A percentile compares a stretch with the other conserved stretches of the same genome.
Conservation (phyloP, 2,329 filamentous ascomycete genomes). For the Xylariaceae sp. region DNA sequence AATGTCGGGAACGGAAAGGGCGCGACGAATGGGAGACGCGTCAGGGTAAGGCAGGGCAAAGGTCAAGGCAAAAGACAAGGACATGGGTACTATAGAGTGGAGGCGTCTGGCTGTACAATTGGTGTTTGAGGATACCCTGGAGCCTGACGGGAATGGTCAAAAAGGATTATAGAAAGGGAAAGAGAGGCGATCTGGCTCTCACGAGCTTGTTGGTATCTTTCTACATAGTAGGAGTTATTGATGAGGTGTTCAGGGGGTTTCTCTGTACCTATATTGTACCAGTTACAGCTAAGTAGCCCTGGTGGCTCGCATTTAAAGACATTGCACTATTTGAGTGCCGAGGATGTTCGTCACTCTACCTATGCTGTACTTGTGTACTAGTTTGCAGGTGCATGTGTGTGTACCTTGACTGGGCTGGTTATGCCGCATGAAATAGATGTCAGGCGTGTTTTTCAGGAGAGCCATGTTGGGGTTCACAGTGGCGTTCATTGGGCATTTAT, state of each 20-base stretch:
- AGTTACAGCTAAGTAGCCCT: background rate
- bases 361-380: background rate
- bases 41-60: constrained; percentile 8
- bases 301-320: background rate
- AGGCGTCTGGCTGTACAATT: constrained; percentile 25
- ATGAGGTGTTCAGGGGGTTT: background rate
- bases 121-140: constrained; percentile 26
- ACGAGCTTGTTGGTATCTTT: constrained; percentile 16
- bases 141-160: constrained; percentile 16
- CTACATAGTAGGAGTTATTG: constrained; percentile 1
- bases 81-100: constrained; percentile 21
- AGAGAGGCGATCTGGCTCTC: constrained; percentile 18
- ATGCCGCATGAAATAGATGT: background rate
- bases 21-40: background rate
- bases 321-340: background rate
- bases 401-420: background rate
- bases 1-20: constrained; percentile 3
- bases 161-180: constrained; percentile 22
- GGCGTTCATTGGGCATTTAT: constrained; percentile 9
- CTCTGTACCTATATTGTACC: background rate
- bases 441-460: too few species aligned
- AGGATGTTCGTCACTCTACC: background rate
- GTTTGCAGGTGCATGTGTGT: background rate
- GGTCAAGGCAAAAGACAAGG: constrained; percentile 14
- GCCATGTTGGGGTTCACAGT: constrained; percentile 1